A percentile compares a stretch with the other conserved stretches of the same genome.
Conservation (phyloP, 306 rosid genomes). For the Clitoria ternatea region DNA sequence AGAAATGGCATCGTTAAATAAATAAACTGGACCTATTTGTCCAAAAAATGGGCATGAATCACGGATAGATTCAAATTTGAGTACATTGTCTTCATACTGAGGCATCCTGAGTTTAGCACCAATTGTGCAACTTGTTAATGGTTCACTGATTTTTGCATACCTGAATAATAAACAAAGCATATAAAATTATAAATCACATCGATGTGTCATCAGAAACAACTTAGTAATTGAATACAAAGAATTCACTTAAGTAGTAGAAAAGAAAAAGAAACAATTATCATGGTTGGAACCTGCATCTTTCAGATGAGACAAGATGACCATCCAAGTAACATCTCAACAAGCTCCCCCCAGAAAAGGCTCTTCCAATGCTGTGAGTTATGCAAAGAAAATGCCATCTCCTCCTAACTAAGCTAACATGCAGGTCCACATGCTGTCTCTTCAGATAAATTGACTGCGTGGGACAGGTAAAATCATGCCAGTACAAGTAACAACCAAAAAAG, state of each 20-base stretch:
- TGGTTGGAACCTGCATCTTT: conserved; percentile 83
- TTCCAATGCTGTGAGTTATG: conserved; percentile 92
- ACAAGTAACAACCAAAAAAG: neutral
- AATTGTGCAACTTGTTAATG: conserved; percentile 69
- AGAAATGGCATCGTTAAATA: conserved; percentile 77
- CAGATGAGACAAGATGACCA: conserved; percentile 89
- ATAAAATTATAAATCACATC: conserved; percentile 22
- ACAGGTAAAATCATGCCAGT: conserved; percentile 23
- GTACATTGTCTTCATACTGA: conserved; percentile 50
- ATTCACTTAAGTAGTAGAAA: neutral
- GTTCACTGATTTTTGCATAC: conserved; percentile 85
- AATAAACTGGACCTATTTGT: conserved; percentile 90
- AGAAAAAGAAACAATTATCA: conserved; percentile 1
- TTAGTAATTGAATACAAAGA: neutral
- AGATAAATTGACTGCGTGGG: conserved; percentile 68
- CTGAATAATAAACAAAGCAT: conserved; percentile 45
- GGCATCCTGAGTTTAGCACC: conserved; percentile 73
- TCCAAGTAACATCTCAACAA: conserved; percentile 83
- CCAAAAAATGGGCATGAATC: conserved; percentile 82
- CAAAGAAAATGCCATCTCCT: conserved; percentile 96
- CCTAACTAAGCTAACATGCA: conserved; percentile 54
- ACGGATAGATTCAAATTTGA: conserved; percentile 49
- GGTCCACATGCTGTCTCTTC: conserved; percentile 74
- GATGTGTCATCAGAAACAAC: neutral
- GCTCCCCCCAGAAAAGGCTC: conserved; percentile 98